Evolutionary conservation across 345 rosid species (phyloP), one percentile per base, ranked within the genome.

Genomic region (Populus davidiana): DNA sequence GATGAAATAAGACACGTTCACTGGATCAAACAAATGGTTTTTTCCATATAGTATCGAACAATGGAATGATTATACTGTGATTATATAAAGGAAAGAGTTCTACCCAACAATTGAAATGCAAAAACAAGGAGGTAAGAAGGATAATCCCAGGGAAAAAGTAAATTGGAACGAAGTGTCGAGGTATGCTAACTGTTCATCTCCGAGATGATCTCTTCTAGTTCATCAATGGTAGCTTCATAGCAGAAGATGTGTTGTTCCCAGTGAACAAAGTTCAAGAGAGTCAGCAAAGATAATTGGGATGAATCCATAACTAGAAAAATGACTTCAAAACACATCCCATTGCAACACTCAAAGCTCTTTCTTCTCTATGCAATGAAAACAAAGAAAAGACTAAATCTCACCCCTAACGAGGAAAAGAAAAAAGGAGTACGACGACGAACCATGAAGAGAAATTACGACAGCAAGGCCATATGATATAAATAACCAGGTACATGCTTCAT

Each of bases 231-330:
- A 0, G 90, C 98, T 10, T 77, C 72, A 85, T 93, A 86, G 90
- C 98, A 93, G 86, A 93, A 96, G 38, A 71, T 35, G 73, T 88
- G 93, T 88, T 93, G 99, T 29, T 92, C 97, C 99, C 93, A 75
- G 2, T 13, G 69, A 44, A 56, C 62, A 74, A 56, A 14, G 13
- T 9, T 47, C 64, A 62, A 31, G 31, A 41, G 52, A 39, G 23
- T 75, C 39, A 71, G 77, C 76, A 50, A 39, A 17, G 47, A 50
- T 3, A 50, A 52, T 4, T 12, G 17, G 17, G 27, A 21, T 16
- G 6, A 43, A n/a, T 25, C 2, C 10, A 44, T 18, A 8, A 13
- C 11, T 50, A 21, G n/a, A 23, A 72, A 21, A 31, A 23, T 33
- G 25, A 25, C 49, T 38, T 49, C 36, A 41, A 36, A 52, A 67